Percentiles rank a stretch among this genome's conserved stretches.
Conservation (phyloP, 1,139 yeast species). For the Suhomyces bolitotheri region DNA sequence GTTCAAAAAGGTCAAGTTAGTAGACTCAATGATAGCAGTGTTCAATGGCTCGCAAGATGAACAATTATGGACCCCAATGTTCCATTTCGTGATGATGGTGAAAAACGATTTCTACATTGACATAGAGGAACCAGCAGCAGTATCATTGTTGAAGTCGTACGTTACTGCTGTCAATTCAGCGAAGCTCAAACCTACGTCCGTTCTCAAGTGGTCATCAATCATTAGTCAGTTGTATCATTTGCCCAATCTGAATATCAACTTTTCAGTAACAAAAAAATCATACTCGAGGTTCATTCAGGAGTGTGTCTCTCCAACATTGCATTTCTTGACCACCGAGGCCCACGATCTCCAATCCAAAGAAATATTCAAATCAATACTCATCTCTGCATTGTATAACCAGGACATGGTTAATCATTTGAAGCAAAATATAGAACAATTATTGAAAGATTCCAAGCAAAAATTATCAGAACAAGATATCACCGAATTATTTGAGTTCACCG, state of each 20-base stretch:
- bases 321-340: conserved; percentile 4
- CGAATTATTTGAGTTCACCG: conserved; percentile 28
- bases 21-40: conserved; percentile 27
- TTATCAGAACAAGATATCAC: conserved; percentile 19
- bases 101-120: conserved; percentile 29
- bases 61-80: conserved; percentile 13
- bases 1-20: conserved; percentile 33
- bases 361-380: conserved; percentile 8
- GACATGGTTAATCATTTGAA: conserved; percentile 20
- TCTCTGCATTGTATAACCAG: conserved; percentile 20
- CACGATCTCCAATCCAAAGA: not conserved
- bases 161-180: conserved; percentile 1
- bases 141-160: conserved; percentile 23
- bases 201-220: conserved; percentile 23
- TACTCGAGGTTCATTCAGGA: conserved; percentile 29
- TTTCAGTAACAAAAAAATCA: conserved; percentile 34
- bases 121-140: conserved; percentile 33
- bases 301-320: conserved; percentile 14
- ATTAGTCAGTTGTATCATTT: conserved; percentile 28
- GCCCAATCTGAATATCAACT: conserved; percentile 27
- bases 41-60: conserved; percentile 17
- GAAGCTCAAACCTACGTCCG: not conserved
- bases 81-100: conserved; percentile 21
- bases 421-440: conserved; percentile 20
- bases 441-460: conserved; percentile 16